These are phyloP conservation scores for Ulota crispa DNA, from an alignment of 225 moss, liverwort and hornwort genomes.

Conservation along the genomic window DNA sequence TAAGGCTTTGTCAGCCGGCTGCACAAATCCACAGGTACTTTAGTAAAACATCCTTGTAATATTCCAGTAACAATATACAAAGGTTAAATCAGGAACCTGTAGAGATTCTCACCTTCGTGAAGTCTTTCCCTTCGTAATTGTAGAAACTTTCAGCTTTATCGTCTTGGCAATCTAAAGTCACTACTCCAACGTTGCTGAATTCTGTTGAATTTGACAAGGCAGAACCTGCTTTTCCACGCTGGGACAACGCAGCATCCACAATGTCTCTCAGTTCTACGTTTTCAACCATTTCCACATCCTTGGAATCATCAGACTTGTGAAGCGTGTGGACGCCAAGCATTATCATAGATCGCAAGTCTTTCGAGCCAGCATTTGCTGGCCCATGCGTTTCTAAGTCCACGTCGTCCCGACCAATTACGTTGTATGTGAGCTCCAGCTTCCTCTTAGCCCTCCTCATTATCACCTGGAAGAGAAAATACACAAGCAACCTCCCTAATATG, in stretches of 20 bases:
- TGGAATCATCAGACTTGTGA: conserved; percentile 30
- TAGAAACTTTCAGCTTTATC: conserved; percentile 44
- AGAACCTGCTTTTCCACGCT: conserved; percentile 39
- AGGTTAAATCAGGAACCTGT: neutral
- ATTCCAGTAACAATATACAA: neutral
- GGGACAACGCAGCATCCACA: conserved; percentile 42
- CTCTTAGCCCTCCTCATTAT: conserved; percentile 71
- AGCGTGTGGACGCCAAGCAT: conserved; percentile 74
- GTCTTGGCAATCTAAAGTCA: conserved; percentile 34
- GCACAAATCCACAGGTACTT: conserved; percentile 19
- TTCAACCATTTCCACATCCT: conserved; percentile 16
- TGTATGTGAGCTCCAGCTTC: conserved; percentile 78
- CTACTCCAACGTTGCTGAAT: conserved; percentile 30
- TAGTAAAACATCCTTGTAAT: neutral
- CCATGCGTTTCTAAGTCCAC: conserved; percentile 57
- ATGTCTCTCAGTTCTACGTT: conserved; percentile 27
- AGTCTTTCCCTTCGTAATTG: conserved; percentile 53
- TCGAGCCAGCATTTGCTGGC: conserved; percentile 41
- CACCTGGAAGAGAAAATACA: conserved; percentile 43
- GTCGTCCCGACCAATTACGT: conserved; percentile 76
- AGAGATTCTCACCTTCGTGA: conserved; percentile 47
- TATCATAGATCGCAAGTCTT: conserved; percentile 85
- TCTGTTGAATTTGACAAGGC: conserved; percentile 32
- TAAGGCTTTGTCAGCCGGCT: conserved; percentile 55
- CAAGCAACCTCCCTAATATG: neutral